phyloP scores from a whole-genome alignment of 2,329 filamentous ascomycete genomes.

The Camillea tinctor region DNA sequence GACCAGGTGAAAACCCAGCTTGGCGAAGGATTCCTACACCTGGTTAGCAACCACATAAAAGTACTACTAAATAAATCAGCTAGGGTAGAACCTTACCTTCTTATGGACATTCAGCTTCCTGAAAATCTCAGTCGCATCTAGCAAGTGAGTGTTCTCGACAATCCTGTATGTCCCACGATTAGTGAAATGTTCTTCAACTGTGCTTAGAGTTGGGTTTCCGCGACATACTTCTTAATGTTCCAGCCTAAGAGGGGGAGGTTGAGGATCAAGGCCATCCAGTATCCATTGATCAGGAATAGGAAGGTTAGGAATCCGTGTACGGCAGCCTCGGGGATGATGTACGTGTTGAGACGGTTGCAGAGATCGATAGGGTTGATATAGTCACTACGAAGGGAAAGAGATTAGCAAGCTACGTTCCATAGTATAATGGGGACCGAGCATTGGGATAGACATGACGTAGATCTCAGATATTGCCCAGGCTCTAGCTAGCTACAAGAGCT shows the following conservation, averaged over 20 bases:
- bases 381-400: slow-evolving; percentile 60
- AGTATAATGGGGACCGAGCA: not conserved
- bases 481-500: slow-evolving; percentile 1
- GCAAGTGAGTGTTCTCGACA: slow-evolving; percentile 91
- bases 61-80: too few relatives aligned
- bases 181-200: slow-evolving; percentile 6
- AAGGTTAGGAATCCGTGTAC: slow-evolving; percentile 96
- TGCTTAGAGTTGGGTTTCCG: not conserved
- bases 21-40: slow-evolving; percentile 90
- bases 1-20: slow-evolving; percentile 95
- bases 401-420: slow-evolving; percentile 27
- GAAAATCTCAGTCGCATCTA: slow-evolving; percentile 99
- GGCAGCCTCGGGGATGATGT: slow-evolving; percentile 97
- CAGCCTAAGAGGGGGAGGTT: slow-evolving; percentile 90
- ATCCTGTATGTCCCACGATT: slow-evolving; percentile 59
- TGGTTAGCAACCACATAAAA: slow-evolving; percentile 11
- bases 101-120: slow-evolving; percentile 98
- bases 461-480: slow-evolving; percentile 14
- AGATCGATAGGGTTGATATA: slow-evolving; percentile 99
- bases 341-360: slow-evolving; percentile 99
- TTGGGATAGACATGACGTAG: slow-evolving; percentile 21
- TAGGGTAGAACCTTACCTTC: slow-evolving; percentile 61
- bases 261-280: slow-evolving; percentile 90
- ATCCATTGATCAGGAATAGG: slow-evolving; percentile 96
- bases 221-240: slow-evolving; percentile 94